These are phyloP conservation scores for Coleophoma eucalyptorum DNA, from an alignment of 2,329 filamentous ascomycete genomes.

Conservation along the genomic window DNA sequence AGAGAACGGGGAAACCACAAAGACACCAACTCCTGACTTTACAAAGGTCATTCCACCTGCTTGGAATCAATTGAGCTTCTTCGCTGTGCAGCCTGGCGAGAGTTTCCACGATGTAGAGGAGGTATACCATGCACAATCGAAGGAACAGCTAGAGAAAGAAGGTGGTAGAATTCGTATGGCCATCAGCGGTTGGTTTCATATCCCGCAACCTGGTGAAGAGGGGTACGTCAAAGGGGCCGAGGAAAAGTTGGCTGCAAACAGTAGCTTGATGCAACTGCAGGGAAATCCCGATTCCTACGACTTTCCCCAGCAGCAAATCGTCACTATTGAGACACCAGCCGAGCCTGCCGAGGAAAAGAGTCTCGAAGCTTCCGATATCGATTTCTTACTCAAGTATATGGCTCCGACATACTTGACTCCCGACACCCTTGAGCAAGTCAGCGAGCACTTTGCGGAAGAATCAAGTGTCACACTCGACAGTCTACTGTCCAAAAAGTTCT, in stretches of 20 bases:
- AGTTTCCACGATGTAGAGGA: conserved; percentile 99
- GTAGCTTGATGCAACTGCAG: conserved; percentile 88
- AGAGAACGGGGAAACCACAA: conserved; percentile 69
- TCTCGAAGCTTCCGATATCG: conserved; percentile 76
- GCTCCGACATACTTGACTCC: conserved; percentile 88
- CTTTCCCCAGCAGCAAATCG: conserved; percentile 61
- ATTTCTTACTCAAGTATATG: conserved; percentile 88
- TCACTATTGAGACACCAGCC: conserved; percentile 33
- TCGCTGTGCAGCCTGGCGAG: conserved; percentile 95
- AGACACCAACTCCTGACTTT: conserved; percentile 75
- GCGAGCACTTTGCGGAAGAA: conserved; percentile 74
- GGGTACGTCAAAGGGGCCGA: conserved; percentile 87
- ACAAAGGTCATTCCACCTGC: conserved; percentile 84
- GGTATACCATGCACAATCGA: conserved; percentile 71
- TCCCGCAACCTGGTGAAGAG: conserved; percentile 90
- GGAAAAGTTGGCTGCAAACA: conserved; percentile 83
- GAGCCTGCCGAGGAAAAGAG: conserved; percentile 42
- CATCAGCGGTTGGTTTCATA: conserved; percentile 98
- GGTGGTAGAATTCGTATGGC: conserved; percentile 88
- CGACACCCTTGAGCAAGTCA: conserved; percentile 80
- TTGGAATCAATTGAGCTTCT: conserved; percentile 98
- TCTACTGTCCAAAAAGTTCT: conserved; percentile 77
- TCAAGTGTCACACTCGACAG: conserved; percentile 79
- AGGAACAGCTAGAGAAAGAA: conserved; percentile 60
- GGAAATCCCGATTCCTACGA: conserved; percentile 90